These are phyloP conservation scores for Exophiala lecanii-corni DNA, from an alignment of 2,329 filamentous ascomycete species.

Conservation along the genomic window DNA sequence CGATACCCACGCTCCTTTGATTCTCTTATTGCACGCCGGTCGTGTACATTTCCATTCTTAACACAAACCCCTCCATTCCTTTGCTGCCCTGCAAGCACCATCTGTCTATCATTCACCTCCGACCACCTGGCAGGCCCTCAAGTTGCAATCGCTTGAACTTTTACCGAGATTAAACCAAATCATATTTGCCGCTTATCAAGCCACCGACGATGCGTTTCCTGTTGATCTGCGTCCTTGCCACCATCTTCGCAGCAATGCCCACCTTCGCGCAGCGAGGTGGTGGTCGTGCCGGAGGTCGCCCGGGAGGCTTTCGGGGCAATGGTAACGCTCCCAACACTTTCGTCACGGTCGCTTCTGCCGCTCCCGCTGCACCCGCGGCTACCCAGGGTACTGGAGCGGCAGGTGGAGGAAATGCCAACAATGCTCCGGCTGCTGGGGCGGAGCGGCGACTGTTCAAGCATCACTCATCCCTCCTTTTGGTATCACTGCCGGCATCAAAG, in stretches of 20 bases:
- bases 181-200: background rate
- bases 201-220: constrained; percentile 5
- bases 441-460: constrained; percentile 9
- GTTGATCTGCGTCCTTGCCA: constrained; percentile 5
- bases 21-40: constrained; percentile 16
- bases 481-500: constrained; percentile 16
- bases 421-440: background rate
- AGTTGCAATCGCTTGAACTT: background rate
- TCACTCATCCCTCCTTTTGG: constrained; percentile 20
- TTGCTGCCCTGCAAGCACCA: background rate
- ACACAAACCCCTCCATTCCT: background rate
- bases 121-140: background rate
- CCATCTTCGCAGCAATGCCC: constrained; percentile 9
- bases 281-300: constrained; percentile 2
- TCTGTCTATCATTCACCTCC: background rate
- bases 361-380: background rate
- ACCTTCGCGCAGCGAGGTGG: constrained; percentile 13
- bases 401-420: background rate
- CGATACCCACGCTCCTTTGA: constrained; percentile 6
- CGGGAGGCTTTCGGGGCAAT: constrained; percentile 6
- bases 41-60: constrained; percentile 12
- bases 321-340: constrained; percentile 15
- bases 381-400: background rate
- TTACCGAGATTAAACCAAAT: background rate
- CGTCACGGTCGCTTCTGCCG: constrained; percentile 8